Percentiles rank a stretch among this genome's conserved stretches.
Evolutionary conservation across 352 stramenopile species (phyloP).

Genomic region (Halophytophthora polymorphica): DNA sequence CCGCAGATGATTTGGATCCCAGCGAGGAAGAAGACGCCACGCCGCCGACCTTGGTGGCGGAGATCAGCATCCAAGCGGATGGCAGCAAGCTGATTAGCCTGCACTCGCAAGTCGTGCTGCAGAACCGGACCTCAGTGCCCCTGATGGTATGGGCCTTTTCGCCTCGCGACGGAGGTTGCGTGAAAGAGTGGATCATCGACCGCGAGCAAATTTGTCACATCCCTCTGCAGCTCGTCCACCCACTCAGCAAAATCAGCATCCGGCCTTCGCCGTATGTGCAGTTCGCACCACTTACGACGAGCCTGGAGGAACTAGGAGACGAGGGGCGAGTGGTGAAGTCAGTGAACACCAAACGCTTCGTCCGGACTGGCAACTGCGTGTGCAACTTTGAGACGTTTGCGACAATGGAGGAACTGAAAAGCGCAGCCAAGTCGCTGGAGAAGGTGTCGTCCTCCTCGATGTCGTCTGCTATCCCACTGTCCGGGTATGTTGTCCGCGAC

Average conservation of each 20-base stretch:
- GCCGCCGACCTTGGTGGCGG: slow-evolving; percentile 74
- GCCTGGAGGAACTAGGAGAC: slow-evolving; percentile 75
- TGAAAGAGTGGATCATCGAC: slow-evolving; percentile 83
- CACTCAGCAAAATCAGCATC: slow-evolving; percentile 87
- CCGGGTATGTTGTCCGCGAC: slow-evolving; percentile 81
- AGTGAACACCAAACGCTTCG: slow-evolving; percentile 80
- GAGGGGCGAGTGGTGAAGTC: slow-evolving; percentile 65
- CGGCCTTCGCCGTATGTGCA: slow-evolving; percentile 80
- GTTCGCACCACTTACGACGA: slow-evolving; percentile 79
- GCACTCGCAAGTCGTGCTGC: slow-evolving; percentile 83
- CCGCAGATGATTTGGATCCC: slow-evolving; percentile 30
- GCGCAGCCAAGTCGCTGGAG: slow-evolving; percentile 34
- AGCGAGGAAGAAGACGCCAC: slow-evolving; percentile 51
- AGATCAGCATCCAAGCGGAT: slow-evolving; percentile 86
- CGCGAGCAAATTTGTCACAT: slow-evolving; percentile 80
- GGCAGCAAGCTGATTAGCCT: slow-evolving; percentile 87
- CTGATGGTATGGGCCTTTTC: slow-evolving; percentile 89
- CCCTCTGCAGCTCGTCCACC: slow-evolving; percentile 80
- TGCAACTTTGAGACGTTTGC: slow-evolving; percentile 83
- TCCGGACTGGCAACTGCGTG: slow-evolving; percentile 67
- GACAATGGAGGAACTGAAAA: slow-evolving; percentile 64
- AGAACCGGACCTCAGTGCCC: slow-evolving; percentile 84
- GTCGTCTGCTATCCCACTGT: slow-evolving; percentile 44
- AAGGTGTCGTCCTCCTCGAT: slow-evolving; percentile 34
- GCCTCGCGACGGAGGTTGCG: slow-evolving; percentile 68